Percentiles rank a stretch among this genome's conserved stretches.
phyloP scores from a whole-genome alignment of 352 stramenopile species.

The Phytophthora sp. region DNA sequence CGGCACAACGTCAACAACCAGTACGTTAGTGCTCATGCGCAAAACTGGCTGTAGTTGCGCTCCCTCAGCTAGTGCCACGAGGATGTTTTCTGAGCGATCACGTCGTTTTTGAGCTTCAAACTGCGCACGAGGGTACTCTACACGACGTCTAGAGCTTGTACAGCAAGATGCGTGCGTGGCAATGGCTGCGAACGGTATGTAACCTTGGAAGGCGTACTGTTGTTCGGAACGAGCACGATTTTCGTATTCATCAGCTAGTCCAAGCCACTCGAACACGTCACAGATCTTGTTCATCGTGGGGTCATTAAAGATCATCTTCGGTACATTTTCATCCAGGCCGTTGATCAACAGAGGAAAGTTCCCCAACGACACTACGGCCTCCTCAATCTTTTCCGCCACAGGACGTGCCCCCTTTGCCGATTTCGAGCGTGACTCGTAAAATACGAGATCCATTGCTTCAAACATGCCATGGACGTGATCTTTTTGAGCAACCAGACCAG shows the following conservation, averaged over 20 bases:
- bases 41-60: constrained; percentile 65
- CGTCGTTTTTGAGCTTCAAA: constrained; percentile 62
- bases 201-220: constrained; percentile 73
- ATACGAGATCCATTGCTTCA: constrained; percentile 75
- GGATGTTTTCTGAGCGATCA: constrained; percentile 72
- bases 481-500: constrained; percentile 58
- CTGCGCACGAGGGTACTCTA: constrained; percentile 74
- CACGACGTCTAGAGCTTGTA: constrained; percentile 68
- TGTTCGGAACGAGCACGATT: constrained; percentile 62
- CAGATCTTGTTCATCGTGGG: constrained; percentile 88
- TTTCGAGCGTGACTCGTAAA: constrained; percentile 69
- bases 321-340: constrained; percentile 90
- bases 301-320: constrained; percentile 90
- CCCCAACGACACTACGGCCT: constrained; percentile 73
- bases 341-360: constrained; percentile 85
- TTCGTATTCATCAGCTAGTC: constrained; percentile 78
- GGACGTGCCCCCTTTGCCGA: constrained; percentile 39
- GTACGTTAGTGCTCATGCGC: constrained; percentile 57
- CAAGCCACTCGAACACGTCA: constrained; percentile 85
- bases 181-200: constrained; percentile 76
- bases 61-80: constrained; percentile 67
- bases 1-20: constrained; percentile 79
- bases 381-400: constrained; percentile 61
- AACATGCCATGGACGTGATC: constrained; percentile 67
- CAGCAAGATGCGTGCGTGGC: constrained; percentile 75